Evolutionary conservation across 2,329 filamentous ascomycete species (phyloP), one percentile per base, ranked within the genome.

Genomic region (Epicoccum sorghinum): DNA sequence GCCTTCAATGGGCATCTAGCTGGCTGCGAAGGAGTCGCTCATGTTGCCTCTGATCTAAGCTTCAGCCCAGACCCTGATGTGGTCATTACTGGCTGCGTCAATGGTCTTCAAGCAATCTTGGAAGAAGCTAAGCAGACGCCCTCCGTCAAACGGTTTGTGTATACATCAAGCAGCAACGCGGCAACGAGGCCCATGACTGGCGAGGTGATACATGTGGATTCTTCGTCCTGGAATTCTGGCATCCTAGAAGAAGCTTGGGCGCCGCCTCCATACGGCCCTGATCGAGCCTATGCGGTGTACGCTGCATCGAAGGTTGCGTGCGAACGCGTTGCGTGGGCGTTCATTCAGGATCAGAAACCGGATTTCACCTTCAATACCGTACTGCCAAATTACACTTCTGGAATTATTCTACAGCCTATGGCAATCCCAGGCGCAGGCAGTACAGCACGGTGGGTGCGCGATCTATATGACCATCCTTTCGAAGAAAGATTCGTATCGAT

Each of bases 261-360:
- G 5, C 57, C 59, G 13, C 50, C 56, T 4, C 56, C 56, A 24
- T 55, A 76, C 67, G n/a, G 75, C 61, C 59, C 69, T 59, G 32
- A 62, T 3, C 52, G 68, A 22, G 58, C 46, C 7, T 60, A 60
- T 46, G 55, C 61, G 3, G 71, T 78, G 4, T 81, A 81, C 47
- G 65, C 66, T 8, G 78, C 78, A 2, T 75, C 71, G 32, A 82
- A 82, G 54, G 74, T 68, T 0, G 70, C 78, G 47, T 72, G 65
- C 3, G 79, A 82, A 62, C 69, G 72, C 22, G 71, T 69, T n/a
- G 60, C 77, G 1, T 81, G 79, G 79, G 71, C 75, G 27, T 81
- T 75, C 50, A 59, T 78, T 14, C 61, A 73, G 44, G 71, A 78
- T 30, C 66, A 75, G 25, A 72, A 74, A 25, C 76, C 76, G 4